phyloP scores from a whole-genome alignment of 768 basidiomycete genomes.

The Boletus rubroflammeus region DNA sequence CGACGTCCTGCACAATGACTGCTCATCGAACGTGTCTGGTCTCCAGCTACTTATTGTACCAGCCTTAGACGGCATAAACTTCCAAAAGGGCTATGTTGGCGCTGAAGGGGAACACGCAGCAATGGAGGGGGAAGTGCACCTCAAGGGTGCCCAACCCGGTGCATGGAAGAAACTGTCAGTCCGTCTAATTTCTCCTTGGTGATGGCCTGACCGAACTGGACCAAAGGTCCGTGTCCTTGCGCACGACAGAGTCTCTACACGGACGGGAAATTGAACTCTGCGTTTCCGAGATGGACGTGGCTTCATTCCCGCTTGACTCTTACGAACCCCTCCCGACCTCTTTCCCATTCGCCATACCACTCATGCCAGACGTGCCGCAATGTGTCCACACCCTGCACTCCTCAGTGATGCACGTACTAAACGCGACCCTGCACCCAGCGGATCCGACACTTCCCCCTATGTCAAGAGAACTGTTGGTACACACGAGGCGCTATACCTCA shows the following conservation, averaged over 20 bases:
- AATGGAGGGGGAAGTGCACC: constrained; percentile 83
- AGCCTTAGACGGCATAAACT: constrained; percentile 62
- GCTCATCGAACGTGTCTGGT: constrained; percentile 17
- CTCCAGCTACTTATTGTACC: constrained; percentile 78
- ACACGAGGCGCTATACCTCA: constrained; percentile 71
- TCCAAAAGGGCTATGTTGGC: constrained; percentile 84
- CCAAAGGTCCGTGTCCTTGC: constrained; percentile 59
- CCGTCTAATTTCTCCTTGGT: constrained; percentile 10
- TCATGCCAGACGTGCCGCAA: constrained; percentile 77
- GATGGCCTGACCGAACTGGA: constrained; percentile 11
- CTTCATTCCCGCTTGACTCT: constrained; percentile 39
- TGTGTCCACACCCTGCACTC: constrained; percentile 76
- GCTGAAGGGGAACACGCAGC: constrained; percentile 79
- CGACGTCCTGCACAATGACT: constrained; percentile 19
- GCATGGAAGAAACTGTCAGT: constrained; percentile 73
- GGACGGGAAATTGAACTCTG: constrained; percentile 65
- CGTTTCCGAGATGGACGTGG: constrained; percentile 53
- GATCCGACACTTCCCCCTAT: constrained; percentile 38
- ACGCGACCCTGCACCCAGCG: constrained; percentile 58
- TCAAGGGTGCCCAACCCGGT: constrained; percentile 62
- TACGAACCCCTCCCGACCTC: constrained; percentile 49
- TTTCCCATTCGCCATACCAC: constrained; percentile 78
- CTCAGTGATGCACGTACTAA: constrained; percentile 65
- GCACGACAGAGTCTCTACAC: constrained; percentile 62
- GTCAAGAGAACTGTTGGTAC: constrained; percentile 59